phyloP scores from a whole-genome alignment of 2,329 filamentous ascomycete species.

The Aureobasidium sp. region DNA sequence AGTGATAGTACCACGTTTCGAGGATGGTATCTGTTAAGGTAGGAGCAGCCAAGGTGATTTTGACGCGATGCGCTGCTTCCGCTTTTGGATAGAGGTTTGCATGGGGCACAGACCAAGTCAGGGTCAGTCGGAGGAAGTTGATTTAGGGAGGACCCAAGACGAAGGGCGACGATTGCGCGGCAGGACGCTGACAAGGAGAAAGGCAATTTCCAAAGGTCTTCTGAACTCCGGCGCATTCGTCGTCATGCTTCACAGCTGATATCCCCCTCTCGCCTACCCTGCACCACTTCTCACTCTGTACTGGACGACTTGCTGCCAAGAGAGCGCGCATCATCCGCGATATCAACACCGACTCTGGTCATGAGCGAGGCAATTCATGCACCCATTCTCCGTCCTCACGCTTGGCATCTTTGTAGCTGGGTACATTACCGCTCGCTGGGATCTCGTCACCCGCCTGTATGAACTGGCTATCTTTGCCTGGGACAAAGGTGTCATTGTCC shows the following conservation, averaged over 20 bases:
- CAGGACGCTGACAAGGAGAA: constrained; percentile 4
- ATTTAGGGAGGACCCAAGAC: neutral
- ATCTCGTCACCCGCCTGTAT: constrained; percentile 93
- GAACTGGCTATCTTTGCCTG: constrained; percentile 95
- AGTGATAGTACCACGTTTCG: neutral
- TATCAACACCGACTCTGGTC: constrained; percentile 10
- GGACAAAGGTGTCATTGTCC: constrained; percentile 94
- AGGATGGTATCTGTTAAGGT: neutral
- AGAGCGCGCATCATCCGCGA: constrained; percentile 8
- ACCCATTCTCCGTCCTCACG: constrained; percentile 93
- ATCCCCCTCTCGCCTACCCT: neutral
- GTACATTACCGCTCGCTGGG: constrained; percentile 99
- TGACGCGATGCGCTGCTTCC: constrained; percentile 2
- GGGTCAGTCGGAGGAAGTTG: neutral
- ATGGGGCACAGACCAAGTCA: constrained; percentile 1
- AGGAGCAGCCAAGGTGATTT: neutral
- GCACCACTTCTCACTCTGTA: neutral
- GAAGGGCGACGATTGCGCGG: constrained; percentile 4
- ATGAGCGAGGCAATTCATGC: constrained; percentile 56
- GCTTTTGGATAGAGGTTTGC: constrained; percentile 6
- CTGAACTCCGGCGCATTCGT: neutral
- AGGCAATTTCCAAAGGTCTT: constrained; percentile 7
- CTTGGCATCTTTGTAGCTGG: constrained; percentile 98
- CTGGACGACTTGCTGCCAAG: constrained; percentile 8
- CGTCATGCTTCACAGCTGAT: neutral